These are phyloP conservation scores for Boletales sp. DNA, from an alignment of 768 basidiomycete species.

Conservation along the genomic window DNA sequence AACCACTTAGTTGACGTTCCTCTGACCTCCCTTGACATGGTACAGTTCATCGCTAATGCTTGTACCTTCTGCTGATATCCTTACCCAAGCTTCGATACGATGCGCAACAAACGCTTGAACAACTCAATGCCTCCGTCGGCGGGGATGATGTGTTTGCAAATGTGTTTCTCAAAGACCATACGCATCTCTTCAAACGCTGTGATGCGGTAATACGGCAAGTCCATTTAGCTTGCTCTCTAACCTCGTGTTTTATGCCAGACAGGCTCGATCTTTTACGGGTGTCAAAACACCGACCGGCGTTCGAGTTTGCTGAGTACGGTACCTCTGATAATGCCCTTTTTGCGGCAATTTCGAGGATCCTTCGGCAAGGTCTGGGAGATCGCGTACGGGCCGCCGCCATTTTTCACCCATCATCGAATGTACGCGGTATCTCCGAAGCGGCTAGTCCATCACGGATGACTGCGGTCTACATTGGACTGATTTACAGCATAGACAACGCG, in stretches of 20 bases:
- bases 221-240: neutral
- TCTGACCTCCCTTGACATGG: slow-evolving; percentile 71
- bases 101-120: slow-evolving; percentile 67
- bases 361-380: slow-evolving; percentile 68
- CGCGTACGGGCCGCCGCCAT: slow-evolving; percentile 65
- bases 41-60: slow-evolving; percentile 30
- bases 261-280: slow-evolving; percentile 48
- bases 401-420: slow-evolving; percentile 47
- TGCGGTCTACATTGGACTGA: slow-evolving; percentile 65
- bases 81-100: slow-evolving; percentile 66
- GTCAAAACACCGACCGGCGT: slow-evolving; percentile 40
- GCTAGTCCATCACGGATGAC: slow-evolving; percentile 49
- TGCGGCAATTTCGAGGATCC: slow-evolving; percentile 43
- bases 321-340: slow-evolving; percentile 56
- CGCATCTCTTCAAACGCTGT: slow-evolving; percentile 62
- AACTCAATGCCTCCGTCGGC: slow-evolving; percentile 45
- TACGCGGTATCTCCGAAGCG: slow-evolving; percentile 49
- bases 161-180: slow-evolving; percentile 71
- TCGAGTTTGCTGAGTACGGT: slow-evolving; percentile 50
- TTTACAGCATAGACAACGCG: slow-evolving; percentile 69
- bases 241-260: neutral
- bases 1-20: slow-evolving; percentile 81
- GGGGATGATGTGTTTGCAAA: slow-evolving; percentile 62
- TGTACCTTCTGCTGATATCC: neutral
- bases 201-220: slow-evolving; percentile 67